Conservation (phyloP, 1,284 basidiomycete species). For the Austroboletus novae-zelandiae region DNA sequence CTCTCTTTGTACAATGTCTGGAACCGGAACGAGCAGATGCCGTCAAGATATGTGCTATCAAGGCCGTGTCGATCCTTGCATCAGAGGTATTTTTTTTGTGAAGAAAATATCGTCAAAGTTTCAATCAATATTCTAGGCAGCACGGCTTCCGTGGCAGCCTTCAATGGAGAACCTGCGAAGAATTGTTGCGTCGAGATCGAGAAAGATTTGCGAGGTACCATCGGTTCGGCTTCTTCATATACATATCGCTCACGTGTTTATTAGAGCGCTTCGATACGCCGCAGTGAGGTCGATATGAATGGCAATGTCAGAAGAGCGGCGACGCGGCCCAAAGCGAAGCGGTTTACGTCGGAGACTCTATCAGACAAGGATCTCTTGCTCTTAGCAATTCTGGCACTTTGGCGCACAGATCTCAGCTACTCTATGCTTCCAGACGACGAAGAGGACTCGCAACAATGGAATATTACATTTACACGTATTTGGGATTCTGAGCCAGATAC, state of each 20-base stretch:
- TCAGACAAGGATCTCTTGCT: slow-evolving; percentile 65
- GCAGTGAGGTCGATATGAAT: slow-evolving; percentile 56
- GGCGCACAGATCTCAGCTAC: slow-evolving; percentile 57
- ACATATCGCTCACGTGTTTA: slow-evolving; percentile 8
- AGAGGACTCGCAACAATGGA: slow-evolving; percentile 45
- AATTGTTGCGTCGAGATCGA: slow-evolving; percentile 47
- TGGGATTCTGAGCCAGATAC: slow-evolving; percentile 64
- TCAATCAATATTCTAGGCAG: slow-evolving; percentile 38
- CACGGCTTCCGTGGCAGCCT: slow-evolving; percentile 58
- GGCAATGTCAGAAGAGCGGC: slow-evolving; percentile 56
- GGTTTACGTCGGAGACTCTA: slow-evolving; percentile 54
- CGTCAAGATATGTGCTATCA: slow-evolving; percentile 75
- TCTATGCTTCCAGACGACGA: slow-evolving; percentile 35
- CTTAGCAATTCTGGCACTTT: slow-evolving; percentile 62
- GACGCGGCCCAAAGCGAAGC: slow-evolving; percentile 57
- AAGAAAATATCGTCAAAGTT: neutral
- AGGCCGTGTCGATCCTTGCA: slow-evolving; percentile 46
- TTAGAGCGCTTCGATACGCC: slow-evolving; percentile 46
- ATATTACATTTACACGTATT: slow-evolving; percentile 45
- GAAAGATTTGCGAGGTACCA: slow-evolving; percentile 54
- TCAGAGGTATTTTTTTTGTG: slow-evolving; percentile 25
- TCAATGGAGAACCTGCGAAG: slow-evolving; percentile 47
- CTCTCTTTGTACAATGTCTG: slow-evolving; percentile 61
- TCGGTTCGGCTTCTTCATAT: slow-evolving; percentile 9
- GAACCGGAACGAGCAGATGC: slow-evolving; percentile 76